Percentiles rank a stretch among this genome's conserved stretches.
Conservation (phyloP, 495 filamentous ascomycete species). For the Daldinia grandis region DNA sequence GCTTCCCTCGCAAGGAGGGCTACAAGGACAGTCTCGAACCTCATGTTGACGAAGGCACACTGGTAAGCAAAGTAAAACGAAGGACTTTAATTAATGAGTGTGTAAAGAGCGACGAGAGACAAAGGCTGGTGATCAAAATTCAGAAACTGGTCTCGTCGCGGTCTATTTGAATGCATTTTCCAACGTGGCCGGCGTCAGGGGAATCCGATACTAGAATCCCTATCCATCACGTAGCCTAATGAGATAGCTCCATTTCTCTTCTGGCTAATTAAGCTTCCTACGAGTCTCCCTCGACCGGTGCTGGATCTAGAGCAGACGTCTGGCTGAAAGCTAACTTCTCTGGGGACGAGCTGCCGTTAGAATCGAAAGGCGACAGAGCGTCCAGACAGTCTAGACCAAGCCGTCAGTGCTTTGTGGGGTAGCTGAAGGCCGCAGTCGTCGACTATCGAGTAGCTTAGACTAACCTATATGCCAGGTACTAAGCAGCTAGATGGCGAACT, state of each 20-base stretch:
- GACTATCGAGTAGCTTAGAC: slow-evolving; percentile 18
- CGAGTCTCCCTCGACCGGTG: neutral
- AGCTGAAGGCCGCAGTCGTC: slow-evolving; percentile 9
- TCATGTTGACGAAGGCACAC: slow-evolving; percentile 14
- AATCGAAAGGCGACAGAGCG: slow-evolving; percentile 4
- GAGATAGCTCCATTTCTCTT: neutral
- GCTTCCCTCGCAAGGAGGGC: slow-evolving; percentile 23
- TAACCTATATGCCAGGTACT: neutral
- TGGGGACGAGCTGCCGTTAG: neutral
- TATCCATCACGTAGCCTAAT: neutral
- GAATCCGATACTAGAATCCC: slow-evolving; percentile 2
- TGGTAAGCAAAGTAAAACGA: slow-evolving; percentile 13
- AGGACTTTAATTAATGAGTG: slow-evolving; percentile 18
- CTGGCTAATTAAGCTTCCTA: slow-evolving; percentile 1
- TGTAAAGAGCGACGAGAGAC: slow-evolving; percentile 19
- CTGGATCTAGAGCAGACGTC: neutral
- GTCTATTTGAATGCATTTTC: slow-evolving; percentile 17
- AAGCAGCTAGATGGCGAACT: slow-evolving; percentile 8
- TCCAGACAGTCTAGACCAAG: slow-evolving; percentile 22
- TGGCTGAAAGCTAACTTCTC: slow-evolving; percentile 16
- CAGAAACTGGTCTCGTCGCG: neutral
- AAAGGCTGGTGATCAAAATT: neutral
- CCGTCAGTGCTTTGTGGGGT: slow-evolving; percentile 10
- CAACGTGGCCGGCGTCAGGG: neutral
- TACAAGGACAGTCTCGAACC: slow-evolving; percentile 20